Percentiles rank a stretch among this genome's conserved stretches.
phyloP scores from a whole-genome alignment of 2,329 filamentous ascomycete species.

The Epichloe sibirici region DNA sequence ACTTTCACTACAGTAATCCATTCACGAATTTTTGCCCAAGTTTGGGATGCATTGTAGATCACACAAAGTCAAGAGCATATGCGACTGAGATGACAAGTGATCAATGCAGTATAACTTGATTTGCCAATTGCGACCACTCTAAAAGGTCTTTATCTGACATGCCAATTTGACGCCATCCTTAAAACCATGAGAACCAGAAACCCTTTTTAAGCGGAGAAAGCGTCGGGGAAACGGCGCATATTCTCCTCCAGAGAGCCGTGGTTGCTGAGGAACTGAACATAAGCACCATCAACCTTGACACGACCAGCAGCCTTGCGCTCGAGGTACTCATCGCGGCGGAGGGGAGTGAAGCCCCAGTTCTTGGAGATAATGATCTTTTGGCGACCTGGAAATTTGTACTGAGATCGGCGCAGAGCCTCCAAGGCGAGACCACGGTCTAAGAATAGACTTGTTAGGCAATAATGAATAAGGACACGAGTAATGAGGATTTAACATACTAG shows the following conservation, averaged over 20 bases:
- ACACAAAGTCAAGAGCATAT: not conserved
- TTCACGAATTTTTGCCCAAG: not conserved
- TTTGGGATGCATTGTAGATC: not conserved
- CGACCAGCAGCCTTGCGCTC: constrained; percentile 86
- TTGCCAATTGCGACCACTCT: constrained; percentile 23
- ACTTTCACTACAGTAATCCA: not conserved
- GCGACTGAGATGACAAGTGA: not conserved
- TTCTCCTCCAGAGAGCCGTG: constrained; percentile 77
- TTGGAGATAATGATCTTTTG: constrained; percentile 99
- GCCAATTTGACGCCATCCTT: constrained; percentile 33
- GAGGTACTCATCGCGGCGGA: constrained; percentile 94
- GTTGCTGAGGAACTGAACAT: constrained; percentile 98
- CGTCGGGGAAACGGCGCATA: constrained; percentile 89
- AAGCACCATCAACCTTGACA: constrained; percentile 95
- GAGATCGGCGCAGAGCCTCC: constrained; percentile 95
- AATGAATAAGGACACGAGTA: not conserved
- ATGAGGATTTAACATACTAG: constrained; percentile 43
- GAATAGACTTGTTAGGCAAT: not conserved
- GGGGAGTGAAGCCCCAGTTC: constrained; percentile 99
- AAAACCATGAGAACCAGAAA: constrained; percentile 26
- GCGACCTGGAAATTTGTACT: constrained; percentile 99
- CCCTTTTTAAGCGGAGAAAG: constrained; percentile 53
- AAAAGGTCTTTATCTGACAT: constrained; percentile 27
- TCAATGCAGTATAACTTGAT: constrained; percentile 15
- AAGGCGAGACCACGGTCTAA: constrained; percentile 81